A percentile compares a stretch with the other conserved stretches of the same genome.
phyloP scores from a whole-genome alignment of 2,329 filamentous ascomycete species.

The Aspergillus neotritici region DNA sequence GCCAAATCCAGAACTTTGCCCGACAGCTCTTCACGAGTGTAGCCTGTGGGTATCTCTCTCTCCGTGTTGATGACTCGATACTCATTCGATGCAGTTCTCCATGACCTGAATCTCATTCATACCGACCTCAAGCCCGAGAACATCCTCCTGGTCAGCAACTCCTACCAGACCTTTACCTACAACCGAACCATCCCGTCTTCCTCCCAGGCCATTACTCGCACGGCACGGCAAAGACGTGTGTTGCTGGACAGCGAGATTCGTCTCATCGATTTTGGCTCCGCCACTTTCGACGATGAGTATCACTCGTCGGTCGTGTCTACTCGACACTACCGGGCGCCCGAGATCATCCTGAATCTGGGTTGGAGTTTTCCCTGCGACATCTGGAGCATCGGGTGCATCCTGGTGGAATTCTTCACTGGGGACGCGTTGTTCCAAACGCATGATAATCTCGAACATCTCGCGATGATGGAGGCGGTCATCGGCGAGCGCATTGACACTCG shows the following conservation, averaged over 20 bases:
- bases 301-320: slow-evolving; percentile 64
- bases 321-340: slow-evolving; percentile 60
- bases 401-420: slow-evolving; percentile 64
- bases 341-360: slow-evolving; percentile 62
- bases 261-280: slow-evolving; percentile 62
- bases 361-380: slow-evolving; percentile 66
- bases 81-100: slow-evolving; percentile 61
- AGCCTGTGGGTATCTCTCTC: slow-evolving; percentile 68
- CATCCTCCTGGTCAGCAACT: slow-evolving; percentile 59
- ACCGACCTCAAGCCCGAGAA: slow-evolving; percentile 70
- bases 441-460: slow-evolving; percentile 62
- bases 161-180: slow-evolving; percentile 64
- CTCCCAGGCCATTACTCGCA: slow-evolving; percentile 52
- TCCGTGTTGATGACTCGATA: slow-evolving; percentile 10
- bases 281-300: slow-evolving; percentile 64
- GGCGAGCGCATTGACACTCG: slow-evolving; percentile 51
- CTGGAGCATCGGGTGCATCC: slow-evolving; percentile 64
- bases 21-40: slow-evolving; percentile 96
- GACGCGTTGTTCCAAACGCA: slow-evolving; percentile 65
- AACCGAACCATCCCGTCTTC: slow-evolving; percentile 62
- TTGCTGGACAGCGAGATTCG: slow-evolving; percentile 61
- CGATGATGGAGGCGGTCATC: slow-evolving; percentile 64
- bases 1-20: slow-evolving; percentile 95
- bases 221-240: slow-evolving; percentile 57
- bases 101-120: slow-evolving; percentile 95